Conservation (phyloP, 2,329 filamentous ascomycete species). For the Lasiodiplodia hormozganensis region DNA sequence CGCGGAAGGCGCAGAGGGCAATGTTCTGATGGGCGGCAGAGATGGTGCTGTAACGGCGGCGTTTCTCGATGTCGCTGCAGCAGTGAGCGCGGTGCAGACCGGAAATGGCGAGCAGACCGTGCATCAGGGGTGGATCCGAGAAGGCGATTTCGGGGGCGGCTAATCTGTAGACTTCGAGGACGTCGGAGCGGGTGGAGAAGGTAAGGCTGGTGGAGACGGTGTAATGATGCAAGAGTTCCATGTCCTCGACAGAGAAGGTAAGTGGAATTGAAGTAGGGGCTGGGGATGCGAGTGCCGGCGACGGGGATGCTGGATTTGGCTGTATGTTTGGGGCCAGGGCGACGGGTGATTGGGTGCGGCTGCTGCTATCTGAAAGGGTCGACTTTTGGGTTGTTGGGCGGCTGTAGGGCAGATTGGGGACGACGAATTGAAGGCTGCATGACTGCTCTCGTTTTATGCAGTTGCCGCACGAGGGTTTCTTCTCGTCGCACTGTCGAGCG, state of each 20-base stretch:
- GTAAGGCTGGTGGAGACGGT: conserved; percentile 39
- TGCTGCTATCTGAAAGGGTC: conserved; percentile 1
- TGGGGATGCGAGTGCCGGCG: conserved; percentile 30
- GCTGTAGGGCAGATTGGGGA: conserved; percentile 31
- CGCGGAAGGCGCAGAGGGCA: conserved; percentile 24
- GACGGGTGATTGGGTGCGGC: conserved; percentile 12
- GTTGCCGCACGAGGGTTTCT: conserved; percentile 40
- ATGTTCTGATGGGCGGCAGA: conserved; percentile 13
- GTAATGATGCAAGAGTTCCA: conserved; percentile 44
- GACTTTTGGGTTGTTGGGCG: not conserved
- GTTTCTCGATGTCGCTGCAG: conserved; percentile 11
- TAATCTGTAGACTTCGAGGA: conserved; percentile 35
- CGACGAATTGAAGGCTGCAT: conserved; percentile 38
- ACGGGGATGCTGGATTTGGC: not conserved
- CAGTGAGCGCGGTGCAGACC: conserved; percentile 52
- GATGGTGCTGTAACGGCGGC: conserved; percentile 3
- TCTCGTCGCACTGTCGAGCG: conserved; percentile 39
- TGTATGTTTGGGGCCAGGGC: conserved; percentile 6
- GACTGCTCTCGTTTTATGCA: conserved; percentile 39
- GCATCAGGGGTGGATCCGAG: conserved; percentile 52
- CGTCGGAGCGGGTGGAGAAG: conserved; percentile 33
- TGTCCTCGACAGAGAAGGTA: conserved; percentile 35
- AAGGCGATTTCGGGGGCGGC: conserved; percentile 46
- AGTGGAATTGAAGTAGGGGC: conserved; percentile 25
- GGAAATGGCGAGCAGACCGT: conserved; percentile 52